phyloP scores from a whole-genome alignment of 2,329 filamentous ascomycete genomes.

The Lachnellula hyalina region DNA sequence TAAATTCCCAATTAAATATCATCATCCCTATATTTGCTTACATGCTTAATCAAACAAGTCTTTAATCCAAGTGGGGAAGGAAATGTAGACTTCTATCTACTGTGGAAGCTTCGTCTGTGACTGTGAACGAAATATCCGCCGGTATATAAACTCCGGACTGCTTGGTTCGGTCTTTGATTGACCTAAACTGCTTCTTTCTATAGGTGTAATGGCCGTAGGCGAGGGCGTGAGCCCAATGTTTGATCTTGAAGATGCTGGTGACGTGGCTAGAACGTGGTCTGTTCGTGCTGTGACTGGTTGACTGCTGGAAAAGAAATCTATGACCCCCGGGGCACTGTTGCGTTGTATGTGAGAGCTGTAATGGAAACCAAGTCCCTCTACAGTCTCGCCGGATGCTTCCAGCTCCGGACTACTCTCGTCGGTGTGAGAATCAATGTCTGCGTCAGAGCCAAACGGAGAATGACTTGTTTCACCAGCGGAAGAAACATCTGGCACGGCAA shows the following conservation, averaged over 20 bases:
- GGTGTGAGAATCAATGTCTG: constrained; percentile 28
- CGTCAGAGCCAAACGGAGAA: constrained; percentile 25
- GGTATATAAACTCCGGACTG: constrained; percentile 19
- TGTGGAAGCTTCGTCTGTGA: not conserved
- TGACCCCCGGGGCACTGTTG: not conserved
- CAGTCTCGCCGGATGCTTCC: constrained; percentile 6
- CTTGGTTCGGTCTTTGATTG: constrained; percentile 2
- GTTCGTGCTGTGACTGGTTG: constrained; percentile 26
- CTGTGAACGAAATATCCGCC: constrained; percentile 12
- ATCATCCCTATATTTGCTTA: too few species aligned
- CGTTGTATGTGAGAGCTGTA: not conserved
- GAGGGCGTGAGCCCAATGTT: constrained; percentile 8
- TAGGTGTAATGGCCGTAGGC: constrained; percentile 10
- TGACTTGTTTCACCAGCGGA: constrained; percentile 27
- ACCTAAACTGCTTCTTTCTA: not conserved
- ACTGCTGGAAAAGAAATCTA: constrained; percentile 26
- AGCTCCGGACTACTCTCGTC: constrained; percentile 27
- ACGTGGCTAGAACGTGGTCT: constrained; percentile 28
- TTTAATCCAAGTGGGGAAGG: not conserved
- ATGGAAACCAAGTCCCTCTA: constrained; percentile 12
- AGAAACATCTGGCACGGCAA: constrained; percentile 20
- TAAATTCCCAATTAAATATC: too few species aligned
- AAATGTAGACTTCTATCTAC: not conserved
- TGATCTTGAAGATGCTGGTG: constrained; percentile 13
- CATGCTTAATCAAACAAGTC: not conserved